Percentiles rank a stretch among this genome's conserved stretches.
Conservation (phyloP, 306 rosid genomes). For the Urtica urens region DNA sequence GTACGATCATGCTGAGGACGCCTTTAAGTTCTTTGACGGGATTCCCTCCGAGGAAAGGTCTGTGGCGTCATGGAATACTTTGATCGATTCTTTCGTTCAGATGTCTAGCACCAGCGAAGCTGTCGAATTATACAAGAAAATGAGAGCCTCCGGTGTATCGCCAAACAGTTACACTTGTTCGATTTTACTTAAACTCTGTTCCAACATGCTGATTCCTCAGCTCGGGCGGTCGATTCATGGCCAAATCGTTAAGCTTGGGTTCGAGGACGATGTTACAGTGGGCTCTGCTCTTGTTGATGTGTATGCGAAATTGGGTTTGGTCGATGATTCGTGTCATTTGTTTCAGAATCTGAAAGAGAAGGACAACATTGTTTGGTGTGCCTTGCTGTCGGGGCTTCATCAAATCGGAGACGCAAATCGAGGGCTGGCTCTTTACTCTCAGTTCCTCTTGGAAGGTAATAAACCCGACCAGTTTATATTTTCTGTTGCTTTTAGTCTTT, state of each 20-base stretch:
- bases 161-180: constrained; percentile 22
- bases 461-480: constrained; percentile 26
- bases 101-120: constrained; percentile 22
- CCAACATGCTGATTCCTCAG: constrained; percentile 20
- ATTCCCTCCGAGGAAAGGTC: constrained; percentile 19
- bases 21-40: constrained; percentile 29
- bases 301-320: constrained; percentile 25
- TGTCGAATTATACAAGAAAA: constrained; percentile 16
- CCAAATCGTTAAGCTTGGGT: constrained; percentile 25
- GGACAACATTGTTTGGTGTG: constrained; percentile 31
- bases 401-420: constrained; percentile 21
- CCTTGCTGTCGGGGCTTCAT: constrained; percentile 35
- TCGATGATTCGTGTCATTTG: constrained; percentile 20
- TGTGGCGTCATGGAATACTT: constrained; percentile 31
- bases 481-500: constrained; percentile 23
- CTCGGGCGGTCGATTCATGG: constrained; percentile 31
- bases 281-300: constrained; percentile 30
- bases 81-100: constrained; percentile 26
- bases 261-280: constrained; percentile 25
- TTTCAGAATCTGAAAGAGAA: constrained; percentile 23
- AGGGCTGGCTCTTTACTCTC: constrained; percentile 19
- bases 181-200: constrained; percentile 24
- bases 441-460: constrained; percentile 28
- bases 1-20: constrained; percentile 19
- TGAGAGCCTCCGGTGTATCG: constrained; percentile 13